These are phyloP conservation scores for Corchorus olitorius DNA, from an alignment of 345 rosid genomes.

Conservation along the genomic window DNA sequence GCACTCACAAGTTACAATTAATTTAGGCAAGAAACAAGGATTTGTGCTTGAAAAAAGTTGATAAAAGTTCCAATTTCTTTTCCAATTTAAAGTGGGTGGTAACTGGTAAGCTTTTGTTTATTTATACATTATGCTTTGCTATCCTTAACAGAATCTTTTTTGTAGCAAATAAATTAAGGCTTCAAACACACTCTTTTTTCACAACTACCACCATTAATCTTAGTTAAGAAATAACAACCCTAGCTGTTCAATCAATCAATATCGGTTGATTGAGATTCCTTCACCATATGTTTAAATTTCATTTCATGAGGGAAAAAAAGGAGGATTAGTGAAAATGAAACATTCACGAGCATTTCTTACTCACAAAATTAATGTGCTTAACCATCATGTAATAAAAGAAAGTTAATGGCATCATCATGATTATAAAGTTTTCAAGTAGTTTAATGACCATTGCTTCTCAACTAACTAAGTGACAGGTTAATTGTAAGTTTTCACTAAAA, in stretches of 20 bases:
- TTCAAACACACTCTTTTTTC: background rate
- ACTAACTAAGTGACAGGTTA: conserved; percentile 13
- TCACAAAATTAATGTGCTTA: background rate
- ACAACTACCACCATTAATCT: conserved; percentile 18
- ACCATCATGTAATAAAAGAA: background rate
- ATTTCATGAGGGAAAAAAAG: background rate
- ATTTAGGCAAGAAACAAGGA: background rate
- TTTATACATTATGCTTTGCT: background rate
- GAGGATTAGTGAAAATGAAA: conserved; percentile 7
- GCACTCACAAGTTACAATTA: too few relatives aligned
- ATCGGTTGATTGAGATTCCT: conserved; percentile 7
- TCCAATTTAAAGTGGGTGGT: background rate
- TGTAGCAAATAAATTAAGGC: conserved; percentile 10
- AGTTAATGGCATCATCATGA: background rate
- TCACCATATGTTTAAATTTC: background rate
- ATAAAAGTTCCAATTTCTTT: background rate
- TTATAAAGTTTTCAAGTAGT: background rate
- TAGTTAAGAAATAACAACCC: conserved; percentile 9
- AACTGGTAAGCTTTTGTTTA: background rate
- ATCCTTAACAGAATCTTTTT: background rate
- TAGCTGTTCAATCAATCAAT: conserved; percentile 12
- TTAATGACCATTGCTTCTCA: background rate
- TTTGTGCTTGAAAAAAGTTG: background rate
- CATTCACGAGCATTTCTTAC: background rate
- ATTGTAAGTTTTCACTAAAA: background rate